Evolutionary conservation across 2,329 filamentous ascomycete genomes (phyloP).

Genomic region (Xylariaceae sp.): DNA sequence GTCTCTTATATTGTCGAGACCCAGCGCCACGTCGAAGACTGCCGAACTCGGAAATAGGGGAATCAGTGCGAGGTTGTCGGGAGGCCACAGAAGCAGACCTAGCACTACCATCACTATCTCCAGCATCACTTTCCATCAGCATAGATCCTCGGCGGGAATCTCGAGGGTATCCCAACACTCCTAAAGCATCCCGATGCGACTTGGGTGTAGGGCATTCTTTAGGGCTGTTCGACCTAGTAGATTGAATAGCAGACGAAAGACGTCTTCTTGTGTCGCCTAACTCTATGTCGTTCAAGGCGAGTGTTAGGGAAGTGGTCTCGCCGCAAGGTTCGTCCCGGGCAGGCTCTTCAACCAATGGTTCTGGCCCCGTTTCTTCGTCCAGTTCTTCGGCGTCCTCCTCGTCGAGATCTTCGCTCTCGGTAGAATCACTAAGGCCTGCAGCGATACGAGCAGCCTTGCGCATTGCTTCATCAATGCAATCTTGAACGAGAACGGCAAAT

Average conservation of each 20-base stretch:
- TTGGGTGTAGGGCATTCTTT: constrained; percentile 86
- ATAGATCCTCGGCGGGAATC: constrained; percentile 72
- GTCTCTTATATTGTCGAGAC: constrained; percentile 75
- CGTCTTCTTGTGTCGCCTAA: constrained; percentile 38
- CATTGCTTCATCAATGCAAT: constrained; percentile 90
- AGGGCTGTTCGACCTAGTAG: constrained; percentile 83
- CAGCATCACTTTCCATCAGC: constrained; percentile 75
- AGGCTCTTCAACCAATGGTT: constrained; percentile 44
- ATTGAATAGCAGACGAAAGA: constrained; percentile 61
- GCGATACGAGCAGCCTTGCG: constrained; percentile 84
- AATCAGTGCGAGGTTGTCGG: constrained; percentile 69
- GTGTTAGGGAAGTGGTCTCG: constrained; percentile 52
- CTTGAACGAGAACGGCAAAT: constrained; percentile 86
- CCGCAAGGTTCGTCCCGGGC: constrained; percentile 52
- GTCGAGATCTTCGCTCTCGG: constrained; percentile 53
- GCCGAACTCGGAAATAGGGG: constrained; percentile 81
- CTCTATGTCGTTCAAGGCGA: constrained; percentile 46
- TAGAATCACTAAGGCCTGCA: constrained; percentile 76
- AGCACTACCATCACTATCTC: constrained; percentile 83
- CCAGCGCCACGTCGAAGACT: constrained; percentile 70
- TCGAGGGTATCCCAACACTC: constrained; percentile 52
- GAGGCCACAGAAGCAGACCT: constrained; percentile 73
- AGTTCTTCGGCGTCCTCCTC: constrained; percentile 44
- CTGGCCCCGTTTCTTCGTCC: constrained; percentile 38
- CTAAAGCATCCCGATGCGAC: constrained; percentile 62